A percentile compares a stretch with the other conserved stretches of the same genome.
Conservation (phyloP, 2,329 filamentous ascomycete genomes). For the Plenodomus tracheiphilus region DNA sequence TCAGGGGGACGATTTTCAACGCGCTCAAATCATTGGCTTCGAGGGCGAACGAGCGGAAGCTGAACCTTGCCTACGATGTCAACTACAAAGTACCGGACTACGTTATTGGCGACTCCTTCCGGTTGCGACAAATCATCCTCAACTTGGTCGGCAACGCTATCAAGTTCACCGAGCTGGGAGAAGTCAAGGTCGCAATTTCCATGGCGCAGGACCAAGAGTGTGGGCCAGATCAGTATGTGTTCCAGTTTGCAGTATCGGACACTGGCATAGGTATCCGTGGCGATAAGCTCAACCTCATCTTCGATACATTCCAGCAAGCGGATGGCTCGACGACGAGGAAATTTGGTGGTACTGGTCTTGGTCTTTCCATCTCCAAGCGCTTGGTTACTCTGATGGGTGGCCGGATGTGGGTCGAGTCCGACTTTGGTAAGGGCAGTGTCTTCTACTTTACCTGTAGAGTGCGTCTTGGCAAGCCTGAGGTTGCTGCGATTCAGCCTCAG, state of each 20-base stretch:
- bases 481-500: conserved; percentile 77
- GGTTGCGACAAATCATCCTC: conserved; percentile 91
- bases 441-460: conserved; percentile 98
- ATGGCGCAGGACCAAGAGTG: conserved; percentile 68
- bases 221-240: conserved; percentile 77
- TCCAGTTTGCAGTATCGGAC: conserved; percentile 94
- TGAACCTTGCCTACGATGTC: conserved; percentile 91
- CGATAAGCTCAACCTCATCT: conserved; percentile 95
- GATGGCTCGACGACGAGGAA: conserved; percentile 95
- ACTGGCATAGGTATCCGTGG: conserved; percentile 95
- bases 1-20: conserved; percentile 94
- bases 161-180: conserved; percentile 97
- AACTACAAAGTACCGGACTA: conserved; percentile 93
- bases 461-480: conserved; percentile 77
- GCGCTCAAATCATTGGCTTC: conserved; percentile 95
- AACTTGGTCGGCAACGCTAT: conserved; percentile 98
- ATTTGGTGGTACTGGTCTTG: conserved; percentile 92
- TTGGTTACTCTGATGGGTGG: conserved; percentile 96
- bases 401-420: conserved; percentile 93
- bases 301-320: conserved; percentile 98
- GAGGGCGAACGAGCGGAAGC: conserved; percentile 92
- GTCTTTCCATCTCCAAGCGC: conserved; percentile 91
- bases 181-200: conserved; percentile 92
- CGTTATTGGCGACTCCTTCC: conserved; percentile 94
- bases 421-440: conserved; percentile 85